Conservation (phyloP, 768 basidiomycete species). For the Tylopilus plumbeoviolaceoides region DNA sequence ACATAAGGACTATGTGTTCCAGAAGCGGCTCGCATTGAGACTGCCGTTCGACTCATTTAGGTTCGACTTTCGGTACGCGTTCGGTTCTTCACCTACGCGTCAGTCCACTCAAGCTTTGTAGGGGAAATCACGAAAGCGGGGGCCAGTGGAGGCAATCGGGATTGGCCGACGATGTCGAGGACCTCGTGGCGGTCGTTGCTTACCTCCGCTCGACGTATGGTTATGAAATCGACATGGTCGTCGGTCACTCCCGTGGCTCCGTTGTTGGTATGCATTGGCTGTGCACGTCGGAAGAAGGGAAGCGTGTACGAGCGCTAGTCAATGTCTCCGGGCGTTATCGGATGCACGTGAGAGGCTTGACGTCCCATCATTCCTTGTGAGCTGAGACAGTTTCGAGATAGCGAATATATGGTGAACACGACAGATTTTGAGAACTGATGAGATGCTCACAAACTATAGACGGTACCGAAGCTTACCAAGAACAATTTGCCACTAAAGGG, state of each 20-base stretch:
- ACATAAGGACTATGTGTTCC: constrained; percentile 84
- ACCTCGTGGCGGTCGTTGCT: constrained; percentile 61
- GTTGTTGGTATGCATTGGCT: constrained; percentile 68
- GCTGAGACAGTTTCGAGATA: constrained; percentile 9
- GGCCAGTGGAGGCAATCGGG: constrained; percentile 63
- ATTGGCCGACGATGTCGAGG: constrained; percentile 57
- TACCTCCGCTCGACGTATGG: constrained; percentile 57
- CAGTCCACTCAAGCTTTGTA: constrained; percentile 23
- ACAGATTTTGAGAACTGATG: background rate
- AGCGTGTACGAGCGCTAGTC: constrained; percentile 54
- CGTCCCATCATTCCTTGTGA: background rate
- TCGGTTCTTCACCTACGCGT: background rate
- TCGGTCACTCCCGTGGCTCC: constrained; percentile 78
- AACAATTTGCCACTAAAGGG: constrained; percentile 52
- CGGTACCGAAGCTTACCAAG: constrained; percentile 36
- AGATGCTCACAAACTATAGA: constrained; percentile 19
- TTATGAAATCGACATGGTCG: constrained; percentile 63
- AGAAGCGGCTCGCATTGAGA: constrained; percentile 60
- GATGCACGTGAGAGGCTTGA: constrained; percentile 57
- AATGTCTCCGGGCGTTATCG: constrained; percentile 77
- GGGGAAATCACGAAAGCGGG: constrained; percentile 74
- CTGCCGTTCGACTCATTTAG: constrained; percentile 78
- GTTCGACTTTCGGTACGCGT: constrained; percentile 78
- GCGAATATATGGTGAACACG: constrained; percentile 27
- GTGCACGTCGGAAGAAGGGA: constrained; percentile 56